A percentile compares a stretch with the other conserved stretches of the same genome.
Conservation (phyloP, 768 basidiomycete species). For the Albatrellus ellisii region DNA sequence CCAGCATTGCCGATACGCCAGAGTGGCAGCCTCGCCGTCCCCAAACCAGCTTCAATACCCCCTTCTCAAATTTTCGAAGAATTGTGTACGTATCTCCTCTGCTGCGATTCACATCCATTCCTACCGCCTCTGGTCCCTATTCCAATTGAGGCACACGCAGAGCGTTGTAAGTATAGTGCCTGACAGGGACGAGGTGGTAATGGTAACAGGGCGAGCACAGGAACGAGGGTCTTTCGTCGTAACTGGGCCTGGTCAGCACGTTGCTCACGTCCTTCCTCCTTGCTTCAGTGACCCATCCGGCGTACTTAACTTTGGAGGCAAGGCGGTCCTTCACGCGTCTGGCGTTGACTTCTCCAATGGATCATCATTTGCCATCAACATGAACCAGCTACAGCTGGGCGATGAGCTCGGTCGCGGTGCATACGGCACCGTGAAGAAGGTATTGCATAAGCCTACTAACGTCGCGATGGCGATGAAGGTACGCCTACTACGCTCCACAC, state of each 20-base stretch:
- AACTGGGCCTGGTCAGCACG: too few species aligned
- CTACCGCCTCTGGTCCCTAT: neutral
- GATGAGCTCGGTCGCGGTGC: conserved; percentile 95
- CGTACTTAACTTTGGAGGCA: conserved; percentile 85
- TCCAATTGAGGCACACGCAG: too few species aligned
- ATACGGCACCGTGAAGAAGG: conserved; percentile 96
- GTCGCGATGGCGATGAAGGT: conserved; percentile 99
- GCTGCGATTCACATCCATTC: neutral
- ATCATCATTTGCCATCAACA: conserved; percentile 84
- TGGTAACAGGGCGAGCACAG: too few species aligned
- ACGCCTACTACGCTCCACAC: conserved; percentile 8
- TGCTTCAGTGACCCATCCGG: conserved; percentile 80
- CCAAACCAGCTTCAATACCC: conserved; percentile 45
- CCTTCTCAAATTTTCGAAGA: conserved; percentile 86
- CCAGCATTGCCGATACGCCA: conserved; percentile 20
- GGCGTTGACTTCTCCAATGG: conserved; percentile 89
- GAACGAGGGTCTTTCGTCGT: too few species aligned
- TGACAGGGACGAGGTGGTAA: too few species aligned
- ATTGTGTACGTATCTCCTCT: conserved; percentile 59
- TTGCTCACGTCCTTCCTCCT: too few species aligned
- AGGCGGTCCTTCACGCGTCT: conserved; percentile 82
- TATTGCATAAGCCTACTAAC: conserved; percentile 86
- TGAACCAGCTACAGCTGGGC: conserved; percentile 80
- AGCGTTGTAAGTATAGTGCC: too few species aligned
- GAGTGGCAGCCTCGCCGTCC: conserved; percentile 16